Evolutionary conservation across 2,329 filamentous ascomycete species (phyloP).

Genomic region (Cladosporium velox): DNA sequence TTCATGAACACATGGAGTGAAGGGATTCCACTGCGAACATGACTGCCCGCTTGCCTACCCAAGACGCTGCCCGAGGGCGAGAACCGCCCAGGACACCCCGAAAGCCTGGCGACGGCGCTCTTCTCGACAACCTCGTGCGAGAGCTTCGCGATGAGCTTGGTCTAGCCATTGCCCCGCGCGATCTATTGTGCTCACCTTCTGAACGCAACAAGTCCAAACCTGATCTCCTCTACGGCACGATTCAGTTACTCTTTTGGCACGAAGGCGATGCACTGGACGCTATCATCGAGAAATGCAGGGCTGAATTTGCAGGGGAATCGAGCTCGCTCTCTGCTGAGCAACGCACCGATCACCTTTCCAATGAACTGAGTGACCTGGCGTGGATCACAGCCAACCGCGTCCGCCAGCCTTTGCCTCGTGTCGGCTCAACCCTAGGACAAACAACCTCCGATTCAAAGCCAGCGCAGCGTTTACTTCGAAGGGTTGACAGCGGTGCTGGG

Average conservation of each 20-base stretch:
- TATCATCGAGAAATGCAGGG: not conserved
- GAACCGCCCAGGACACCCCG: not conserved
- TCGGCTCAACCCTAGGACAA: not conserved
- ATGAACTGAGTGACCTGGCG: not conserved
- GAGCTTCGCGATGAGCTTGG: conserved; percentile 9
- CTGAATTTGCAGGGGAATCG: not conserved
- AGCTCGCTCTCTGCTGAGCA: not conserved
- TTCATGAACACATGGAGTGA: not conserved
- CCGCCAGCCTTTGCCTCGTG: not conserved
- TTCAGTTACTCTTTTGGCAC: not conserved
- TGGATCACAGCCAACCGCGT: not conserved
- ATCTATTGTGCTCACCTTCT: not conserved
- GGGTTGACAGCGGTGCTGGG: not conserved
- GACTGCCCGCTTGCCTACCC: not conserved
- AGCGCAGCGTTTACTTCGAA: not conserved
- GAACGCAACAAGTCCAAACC: not conserved
- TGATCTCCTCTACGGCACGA: not conserved
- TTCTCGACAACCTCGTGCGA: not conserved
- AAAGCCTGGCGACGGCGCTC: not conserved
- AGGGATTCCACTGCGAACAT: not conserved
- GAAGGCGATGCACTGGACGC: not conserved
- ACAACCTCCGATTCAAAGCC: not conserved
- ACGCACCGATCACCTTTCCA: not conserved
- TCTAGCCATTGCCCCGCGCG: conserved; percentile 1
- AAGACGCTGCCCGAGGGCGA: not conserved